Base-by-base conservation (phyloP, 257 asterid genomes). In the Cordia subcordata region DNA sequence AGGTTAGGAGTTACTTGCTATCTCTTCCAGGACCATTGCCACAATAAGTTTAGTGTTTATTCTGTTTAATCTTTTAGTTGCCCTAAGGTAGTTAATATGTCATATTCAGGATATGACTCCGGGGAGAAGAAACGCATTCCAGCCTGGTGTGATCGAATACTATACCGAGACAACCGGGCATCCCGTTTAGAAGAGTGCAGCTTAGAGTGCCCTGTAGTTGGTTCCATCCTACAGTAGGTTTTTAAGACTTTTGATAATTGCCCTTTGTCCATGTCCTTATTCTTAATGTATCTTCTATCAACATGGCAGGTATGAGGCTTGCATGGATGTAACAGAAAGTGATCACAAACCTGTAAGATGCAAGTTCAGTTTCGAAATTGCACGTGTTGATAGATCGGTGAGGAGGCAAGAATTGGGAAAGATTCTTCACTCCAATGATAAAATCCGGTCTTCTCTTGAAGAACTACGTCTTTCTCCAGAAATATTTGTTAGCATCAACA, bases 81-180 rank as follows among this genome's bases (percentile, higher is more conserved):
- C 16, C 15, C 15, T 19, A 37, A 18, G 10, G 27, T 38, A 49
- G 8, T 38, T 23, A n/a, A 58, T 11, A 21, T 5, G 10, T 58
- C 20, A 40, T 17, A 52, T 61, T 65, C 61, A 93, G 99, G 99
- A 32, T 93, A 93, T 80, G 99, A 93, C 56, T 89, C 99, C 51
- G 97, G 99, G 0, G 99, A 93, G 78, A 93, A 93, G 86, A 93
- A 93, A 65, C 67, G 97, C 33, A 93, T 89, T 66, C 99, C 97
- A 8, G 99, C 99, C 13, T 93, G 99, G 99, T 93, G 99, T 60
- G 97, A 89, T 52, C 71, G 99, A 72, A 76, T 93, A 55, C 66
- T 93, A 5, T 93, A 93, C 59, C 81, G 97, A 57, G 97, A 89
- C 67, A 93, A 77, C 54, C 76, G 88, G 22, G 75, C 72, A n/a